Evolutionary conservation across 257 asterid species (phyloP).

Genomic region (Solanum boliviense): DNA sequence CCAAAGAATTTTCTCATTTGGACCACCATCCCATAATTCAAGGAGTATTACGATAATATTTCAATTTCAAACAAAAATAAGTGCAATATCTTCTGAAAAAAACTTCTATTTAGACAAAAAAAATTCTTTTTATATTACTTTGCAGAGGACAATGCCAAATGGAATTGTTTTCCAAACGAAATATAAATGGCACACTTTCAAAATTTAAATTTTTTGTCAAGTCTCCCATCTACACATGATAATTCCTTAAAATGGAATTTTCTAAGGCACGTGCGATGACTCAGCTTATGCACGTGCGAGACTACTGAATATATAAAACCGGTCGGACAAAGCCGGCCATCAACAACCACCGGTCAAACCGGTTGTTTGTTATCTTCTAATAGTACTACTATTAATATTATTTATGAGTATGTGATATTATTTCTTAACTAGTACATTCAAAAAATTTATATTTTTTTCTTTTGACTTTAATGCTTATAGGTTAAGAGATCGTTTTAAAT

Average conservation of each 20-base stretch:
- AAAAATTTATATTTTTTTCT: not conserved
- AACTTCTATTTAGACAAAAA: not conserved
- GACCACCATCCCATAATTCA: not conserved
- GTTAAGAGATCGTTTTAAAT: not conserved
- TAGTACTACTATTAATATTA: not conserved
- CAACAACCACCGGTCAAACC: not conserved
- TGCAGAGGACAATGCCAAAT: not conserved
- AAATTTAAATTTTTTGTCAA: not conserved
- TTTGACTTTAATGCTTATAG: not conserved
- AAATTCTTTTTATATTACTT: not conserved
- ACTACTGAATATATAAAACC: not conserved
- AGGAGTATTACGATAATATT: not conserved
- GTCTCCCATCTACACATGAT: not conserved
- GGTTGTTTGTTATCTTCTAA: not conserved
- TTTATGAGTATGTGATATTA: not conserved
- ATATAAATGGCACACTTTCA: not conserved
- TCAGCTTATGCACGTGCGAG: not conserved
- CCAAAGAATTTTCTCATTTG: not conserved
- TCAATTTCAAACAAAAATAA: not conserved
- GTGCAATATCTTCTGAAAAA: not conserved
- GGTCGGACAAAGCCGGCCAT: not conserved
- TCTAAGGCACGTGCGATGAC: not conserved
- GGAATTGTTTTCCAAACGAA: not conserved
- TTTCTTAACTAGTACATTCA: not conserved
- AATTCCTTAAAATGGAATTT: not conserved